Evolutionary conservation across 2,329 filamentous ascomycete genomes (phyloP), one percentile per base, ranked within the genome.

Genomic region (Aspergillus sp.): DNA sequence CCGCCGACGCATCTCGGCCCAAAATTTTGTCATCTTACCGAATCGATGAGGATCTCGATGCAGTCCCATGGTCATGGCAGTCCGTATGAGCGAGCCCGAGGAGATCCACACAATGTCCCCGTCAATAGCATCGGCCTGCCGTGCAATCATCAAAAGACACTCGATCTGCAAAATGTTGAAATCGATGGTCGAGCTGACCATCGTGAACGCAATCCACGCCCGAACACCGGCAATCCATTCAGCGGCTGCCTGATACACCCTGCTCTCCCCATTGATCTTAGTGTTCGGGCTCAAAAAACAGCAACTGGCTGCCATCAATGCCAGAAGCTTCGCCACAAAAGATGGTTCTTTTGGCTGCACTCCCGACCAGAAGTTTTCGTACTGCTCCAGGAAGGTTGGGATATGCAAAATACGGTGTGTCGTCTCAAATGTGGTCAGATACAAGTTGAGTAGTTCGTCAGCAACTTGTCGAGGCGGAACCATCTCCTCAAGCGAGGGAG

Each of bases 401-500:
- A 84, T 69, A 68, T 89, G 83, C 8, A 89, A 60, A 23, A 89
- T 78, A 2, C 87, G 80, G 62, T 84, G 80, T 15, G 84, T 81
- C 1, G 82, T 81, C 66, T 88, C 85, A 64, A 85, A 80, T 0
- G 82, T 82, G 51, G 83, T 76, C 17, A 89, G 73, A 73, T 87
- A 87, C 30, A 76, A 71, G 8, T 82, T 76, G 15, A 87, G 74
- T 1, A 87, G 77, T 55, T 79, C 71, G 60, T 87, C 84, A 0
- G 82, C 80, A 0, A 85, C 61, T 23, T 64, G 57, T 38, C 66
- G 70, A 15, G 71, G 58, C 0, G 87, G 85, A 0, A 89, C 67
- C 49, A 76, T 69, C 41, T 74, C 71, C 19, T 71, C 64, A 0
- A 78, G 60, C 13, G 64, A 65, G 54, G 69, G 70, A 0, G 72